A percentile compares a stretch with the other conserved stretches of the same genome.
phyloP scores from a whole-genome alignment of 306 rosid species.

The Castanopsis chinensis region DNA sequence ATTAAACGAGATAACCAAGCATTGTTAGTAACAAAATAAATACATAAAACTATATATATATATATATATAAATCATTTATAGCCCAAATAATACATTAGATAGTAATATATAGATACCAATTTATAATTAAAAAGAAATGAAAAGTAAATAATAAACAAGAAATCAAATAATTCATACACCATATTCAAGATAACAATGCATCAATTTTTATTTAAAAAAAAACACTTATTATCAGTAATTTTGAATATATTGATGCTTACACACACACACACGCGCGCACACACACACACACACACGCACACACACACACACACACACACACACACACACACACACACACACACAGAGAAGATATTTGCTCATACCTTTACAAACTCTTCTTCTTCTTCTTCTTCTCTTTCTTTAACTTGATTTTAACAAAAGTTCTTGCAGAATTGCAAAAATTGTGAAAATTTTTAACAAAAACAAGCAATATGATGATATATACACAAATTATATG shows the following conservation, averaged over 20 bases:
- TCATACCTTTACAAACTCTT: not conserved
- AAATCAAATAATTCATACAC: conserved; percentile 5
- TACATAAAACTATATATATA: too few species aligned
- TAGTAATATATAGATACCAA: too few species aligned
- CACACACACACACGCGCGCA: too few species aligned
- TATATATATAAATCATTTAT: too few species aligned
- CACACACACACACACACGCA: too few species aligned
- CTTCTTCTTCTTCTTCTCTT: not conserved
- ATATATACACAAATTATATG: not conserved
- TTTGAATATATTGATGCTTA: conserved; percentile 19
- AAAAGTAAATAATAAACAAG: not conserved
- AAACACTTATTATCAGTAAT: conserved; percentile 4
- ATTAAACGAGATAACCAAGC: not conserved
- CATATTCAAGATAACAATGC: not conserved
- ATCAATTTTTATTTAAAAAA: not conserved
- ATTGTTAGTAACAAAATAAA: too few species aligned
- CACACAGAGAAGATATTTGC: not conserved
- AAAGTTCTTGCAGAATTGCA: not conserved
- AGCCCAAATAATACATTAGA: too few species aligned
- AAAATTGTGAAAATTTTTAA: not conserved
- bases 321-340: too few species aligned
- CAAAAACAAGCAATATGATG: not conserved
- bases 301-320: too few species aligned
- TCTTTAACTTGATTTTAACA: not conserved
- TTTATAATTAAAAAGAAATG: not conserved